Base-by-base conservation (phyloP, 1,284 basidiomycete species). In the Sphaerobolus stellatus region DNA sequence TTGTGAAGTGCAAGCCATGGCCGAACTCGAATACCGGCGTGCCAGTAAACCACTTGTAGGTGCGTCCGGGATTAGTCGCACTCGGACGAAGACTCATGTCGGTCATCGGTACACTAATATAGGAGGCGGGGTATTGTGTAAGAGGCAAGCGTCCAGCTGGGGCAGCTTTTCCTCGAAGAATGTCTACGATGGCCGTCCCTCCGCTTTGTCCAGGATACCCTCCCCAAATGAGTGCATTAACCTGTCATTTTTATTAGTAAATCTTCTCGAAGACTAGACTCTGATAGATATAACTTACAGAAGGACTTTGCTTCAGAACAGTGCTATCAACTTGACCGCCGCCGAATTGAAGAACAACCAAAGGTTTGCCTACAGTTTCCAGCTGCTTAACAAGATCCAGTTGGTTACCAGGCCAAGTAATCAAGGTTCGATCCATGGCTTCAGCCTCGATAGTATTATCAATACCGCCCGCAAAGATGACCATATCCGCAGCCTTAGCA, bases 401-500 rank as follows among this genome's bases (percentile, higher is more conserved):
- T 67, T 83, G 81, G 54, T 75, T 76, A 2, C 79, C 78, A 1
- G 81, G 79, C 80, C 81, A 83, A 11, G 69, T 69, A 61, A 86
- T 74, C 59, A 74, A 66, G 60, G 73, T 62, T 50, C 82, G 66
- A 69, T 86, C 77, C 60, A 71, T 56, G 52, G 68, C 65, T 70
- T 86, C 77, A 54, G 74, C 67, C 67, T 83, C 77, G 58, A 87
- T 67, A 54, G 75, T 68, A 59, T 77, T 59, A 64, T 81, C 71
- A 56, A 86, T 76, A 25, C 81, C 72, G 22, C 86, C 60, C 59
- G 75, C 62, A 63, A 70, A 63, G 65, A 79, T 58, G 65, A 79
- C 65, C 61, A 72, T 60, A 47, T 71, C 68, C 14, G 68, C 68
- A 34, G 54, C 54, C 24, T 59, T 51, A 13, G 66, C 68, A 1